Conservation (phyloP, 2,329 filamentous ascomycete species). For the Alternaria consortialis region DNA sequence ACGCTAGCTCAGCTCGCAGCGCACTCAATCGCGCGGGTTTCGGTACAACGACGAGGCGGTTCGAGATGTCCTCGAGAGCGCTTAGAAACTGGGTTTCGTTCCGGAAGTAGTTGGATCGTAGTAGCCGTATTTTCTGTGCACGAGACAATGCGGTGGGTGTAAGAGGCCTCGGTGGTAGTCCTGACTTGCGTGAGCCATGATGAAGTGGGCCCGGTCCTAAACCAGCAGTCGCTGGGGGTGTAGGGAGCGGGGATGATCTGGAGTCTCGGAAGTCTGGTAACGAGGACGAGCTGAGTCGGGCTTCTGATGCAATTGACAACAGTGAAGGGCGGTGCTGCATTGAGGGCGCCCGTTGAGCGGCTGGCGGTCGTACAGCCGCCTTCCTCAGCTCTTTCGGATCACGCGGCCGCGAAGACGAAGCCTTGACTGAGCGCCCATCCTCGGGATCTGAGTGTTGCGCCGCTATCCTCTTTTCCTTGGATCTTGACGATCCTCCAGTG, state of each 20-base stretch:
- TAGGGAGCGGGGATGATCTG: conserved; percentile 50
- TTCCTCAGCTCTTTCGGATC: conserved; percentile 41
- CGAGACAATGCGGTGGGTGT: conserved; percentile 69
- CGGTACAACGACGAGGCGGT: conserved; percentile 81
- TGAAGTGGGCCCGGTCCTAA: conserved; percentile 46
- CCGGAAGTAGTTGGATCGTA: conserved; percentile 84
- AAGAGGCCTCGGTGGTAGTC: conserved; percentile 64
- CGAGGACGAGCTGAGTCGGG: conserved; percentile 73
- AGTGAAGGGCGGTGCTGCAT: conserved; percentile 56
- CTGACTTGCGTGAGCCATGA: conserved; percentile 62
- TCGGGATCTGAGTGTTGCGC: conserved; percentile 51
- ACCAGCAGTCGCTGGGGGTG: conserved; percentile 54
- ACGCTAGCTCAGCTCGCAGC: conserved; percentile 78
- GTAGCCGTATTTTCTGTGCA: conserved; percentile 73
- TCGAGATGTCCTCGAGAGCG: conserved; percentile 84
- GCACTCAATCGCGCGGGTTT: conserved; percentile 84
- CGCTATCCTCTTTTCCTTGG: conserved; percentile 54
- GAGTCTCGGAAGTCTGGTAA: conserved; percentile 69
- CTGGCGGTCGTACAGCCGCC: conserved; percentile 37
- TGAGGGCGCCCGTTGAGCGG: conserved; percentile 34
- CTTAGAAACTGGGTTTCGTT: conserved; percentile 82
- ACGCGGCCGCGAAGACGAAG: conserved; percentile 47
- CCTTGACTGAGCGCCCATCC: conserved; percentile 47
- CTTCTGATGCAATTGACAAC: conserved; percentile 66
- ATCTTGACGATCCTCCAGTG: conserved; percentile 55